These are phyloP conservation scores for Tephrocybe sp. DNA, from an alignment of 768 basidiomycete species.

Conservation along the genomic window DNA sequence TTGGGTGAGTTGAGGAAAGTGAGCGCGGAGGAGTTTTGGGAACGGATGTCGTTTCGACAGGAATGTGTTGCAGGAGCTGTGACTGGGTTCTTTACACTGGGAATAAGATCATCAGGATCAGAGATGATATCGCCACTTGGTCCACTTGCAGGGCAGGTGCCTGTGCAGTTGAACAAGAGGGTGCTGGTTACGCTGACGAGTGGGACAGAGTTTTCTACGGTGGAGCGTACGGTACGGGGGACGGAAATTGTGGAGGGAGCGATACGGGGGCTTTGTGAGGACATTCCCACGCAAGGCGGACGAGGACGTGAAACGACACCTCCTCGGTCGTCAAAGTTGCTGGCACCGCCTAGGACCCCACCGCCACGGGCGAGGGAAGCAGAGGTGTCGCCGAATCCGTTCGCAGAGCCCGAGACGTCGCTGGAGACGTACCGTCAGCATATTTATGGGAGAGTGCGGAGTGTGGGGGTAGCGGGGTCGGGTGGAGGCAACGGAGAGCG, in stretches of 20 bases:
- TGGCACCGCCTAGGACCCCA: no score
- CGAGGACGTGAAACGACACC: no score
- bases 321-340: no score
- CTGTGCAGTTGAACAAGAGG: slow-evolving; percentile 65
- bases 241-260: slow-evolving; percentile 70
- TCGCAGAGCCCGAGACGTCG: no score
- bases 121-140: no score
- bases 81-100: slow-evolving; percentile 88
- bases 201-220: slow-evolving; percentile 74
- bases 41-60: slow-evolving; percentile 93
- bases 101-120: slow-evolving; percentile 32
- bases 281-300: slow-evolving; percentile 34
- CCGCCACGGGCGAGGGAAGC: no score
- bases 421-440: no score
- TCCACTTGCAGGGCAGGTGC: slow-evolving; percentile 65
- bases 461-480: slow-evolving; percentile 60
- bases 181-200: slow-evolving; percentile 66
- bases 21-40: slow-evolving; percentile 86
- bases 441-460: no score
- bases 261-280: slow-evolving; percentile 71
- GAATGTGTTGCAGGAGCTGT: slow-evolving; percentile 90
- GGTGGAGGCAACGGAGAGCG: slow-evolving; percentile 41
- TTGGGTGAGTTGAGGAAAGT: slow-evolving; percentile 60
- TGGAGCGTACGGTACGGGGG: slow-evolving; percentile 59
- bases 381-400: no score